Conservation (phyloP, 2,329 filamentous ascomycete genomes). For the Cercospora janseana region DNA sequence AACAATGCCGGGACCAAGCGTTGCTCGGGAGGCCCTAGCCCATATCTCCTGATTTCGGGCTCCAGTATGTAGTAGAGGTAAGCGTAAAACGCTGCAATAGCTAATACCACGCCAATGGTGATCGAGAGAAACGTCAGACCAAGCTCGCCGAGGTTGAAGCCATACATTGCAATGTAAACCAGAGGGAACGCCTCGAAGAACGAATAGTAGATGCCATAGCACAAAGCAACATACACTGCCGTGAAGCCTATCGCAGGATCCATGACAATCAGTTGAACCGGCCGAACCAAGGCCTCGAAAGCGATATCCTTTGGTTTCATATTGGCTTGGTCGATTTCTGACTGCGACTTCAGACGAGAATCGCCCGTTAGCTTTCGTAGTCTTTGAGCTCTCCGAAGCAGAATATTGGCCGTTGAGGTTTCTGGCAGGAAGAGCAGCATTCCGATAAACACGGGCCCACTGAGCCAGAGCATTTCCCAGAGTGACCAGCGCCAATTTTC, state of each 20-base stretch:
- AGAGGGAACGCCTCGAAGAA: constrained; percentile 42
- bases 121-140: constrained; percentile 39
- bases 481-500: constrained; percentile 64
- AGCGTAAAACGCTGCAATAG: constrained; percentile 29
- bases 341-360: constrained; percentile 56
- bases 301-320: constrained; percentile 51
- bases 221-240: constrained; percentile 35
- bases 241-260: constrained; percentile 38
- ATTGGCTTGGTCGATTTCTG: constrained; percentile 62
- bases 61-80: constrained; percentile 32
- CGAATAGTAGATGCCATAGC: constrained; percentile 39
- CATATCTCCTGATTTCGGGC: constrained; percentile 28
- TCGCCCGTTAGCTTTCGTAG: constrained; percentile 62
- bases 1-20: constrained; percentile 33
- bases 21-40: constrained; percentile 31
- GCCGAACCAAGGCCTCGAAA: constrained; percentile 54
- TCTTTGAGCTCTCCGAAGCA: constrained; percentile 60
- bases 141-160: constrained; percentile 40
- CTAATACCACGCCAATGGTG: constrained; percentile 33
- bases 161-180: constrained; percentile 44
- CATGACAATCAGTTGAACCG: constrained; percentile 35
- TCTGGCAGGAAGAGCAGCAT: constrained; percentile 62
- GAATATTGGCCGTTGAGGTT: constrained; percentile 59
- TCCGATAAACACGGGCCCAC: constrained; percentile 57
- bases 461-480: constrained; percentile 63